These are phyloP conservation scores for Aspergillus flavus DNA, from an alignment of 2,329 filamentous ascomycete genomes.

Conservation along the genomic window DNA sequence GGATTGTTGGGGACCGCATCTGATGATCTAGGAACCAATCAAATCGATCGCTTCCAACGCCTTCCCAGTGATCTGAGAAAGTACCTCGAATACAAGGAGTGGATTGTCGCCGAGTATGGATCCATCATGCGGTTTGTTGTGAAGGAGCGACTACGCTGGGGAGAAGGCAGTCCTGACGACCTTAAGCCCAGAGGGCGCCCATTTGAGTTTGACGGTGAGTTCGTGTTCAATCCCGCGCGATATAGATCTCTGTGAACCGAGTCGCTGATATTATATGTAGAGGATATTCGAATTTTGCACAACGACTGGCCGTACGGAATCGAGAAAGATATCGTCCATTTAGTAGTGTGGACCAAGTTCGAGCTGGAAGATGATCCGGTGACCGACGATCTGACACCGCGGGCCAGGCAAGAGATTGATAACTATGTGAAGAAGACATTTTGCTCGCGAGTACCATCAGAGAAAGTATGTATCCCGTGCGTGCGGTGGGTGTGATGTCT, in stretches of 20 bases:
- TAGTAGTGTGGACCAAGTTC: constrained; percentile 95
- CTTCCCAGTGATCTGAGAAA: constrained; percentile 74
- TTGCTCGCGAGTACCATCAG: constrained; percentile 45
- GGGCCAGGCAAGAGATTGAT: constrained; percentile 67
- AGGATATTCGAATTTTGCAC: constrained; percentile 72
- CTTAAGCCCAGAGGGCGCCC: constrained; percentile 32
- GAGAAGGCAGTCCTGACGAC: constrained; percentile 42
- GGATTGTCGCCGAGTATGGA: constrained; percentile 68
- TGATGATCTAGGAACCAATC: constrained; percentile 57
- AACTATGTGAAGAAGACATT: constrained; percentile 72
- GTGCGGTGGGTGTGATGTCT: neutral
- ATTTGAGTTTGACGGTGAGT: constrained; percentile 41
- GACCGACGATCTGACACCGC: constrained; percentile 67
- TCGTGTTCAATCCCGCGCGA: neutral
- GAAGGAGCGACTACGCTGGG: constrained; percentile 70
- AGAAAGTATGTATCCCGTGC: constrained; percentile 40
- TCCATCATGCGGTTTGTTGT: constrained; percentile 79
- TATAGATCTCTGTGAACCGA: neutral
- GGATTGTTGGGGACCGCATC: neutral
- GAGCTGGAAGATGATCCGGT: constrained; percentile 69
- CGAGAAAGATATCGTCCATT: constrained; percentile 74
- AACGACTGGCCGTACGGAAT: constrained; percentile 97
- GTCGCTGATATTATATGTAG: constrained; percentile 28
- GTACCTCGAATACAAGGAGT: constrained; percentile 71
- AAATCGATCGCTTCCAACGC: constrained; percentile 75